These are phyloP conservation scores for Nakazawaea ambrosiae DNA, from an alignment of 805 yeast species.

Conservation along the genomic window DNA sequence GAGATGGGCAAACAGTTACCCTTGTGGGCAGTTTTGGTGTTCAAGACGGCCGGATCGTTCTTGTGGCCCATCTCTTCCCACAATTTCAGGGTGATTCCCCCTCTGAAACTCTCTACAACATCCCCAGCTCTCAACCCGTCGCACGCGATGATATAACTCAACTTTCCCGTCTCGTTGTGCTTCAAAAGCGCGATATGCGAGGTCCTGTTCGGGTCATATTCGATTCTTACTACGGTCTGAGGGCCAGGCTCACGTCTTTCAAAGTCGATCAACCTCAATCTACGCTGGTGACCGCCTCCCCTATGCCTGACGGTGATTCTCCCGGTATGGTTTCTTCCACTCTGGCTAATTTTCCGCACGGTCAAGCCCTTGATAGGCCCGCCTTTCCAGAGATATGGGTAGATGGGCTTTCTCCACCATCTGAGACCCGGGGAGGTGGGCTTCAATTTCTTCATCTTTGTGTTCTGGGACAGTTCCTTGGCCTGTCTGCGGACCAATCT, in stretches of 20 bases:
- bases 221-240: conserved; percentile 80
- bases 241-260: conserved; percentile 60
- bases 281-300: conserved; percentile 94
- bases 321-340: conserved; percentile 90
- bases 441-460: conserved; percentile 65
- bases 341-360: conserved; percentile 56
- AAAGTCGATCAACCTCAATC: conserved; percentile 79
- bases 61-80: conserved; percentile 83
- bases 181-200: conserved; percentile 86
- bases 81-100: conserved; percentile 76
- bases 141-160: conserved; percentile 81
- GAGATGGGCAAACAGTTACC: conserved; percentile 92
- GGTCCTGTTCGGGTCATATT: conserved; percentile 91
- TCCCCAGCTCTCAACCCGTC: conserved; percentile 94
- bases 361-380: conserved; percentile 75
- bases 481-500: conserved; percentile 63
- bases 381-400: conserved; percentile 82
- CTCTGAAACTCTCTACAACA: conserved; percentile 77
- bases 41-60: conserved; percentile 84
- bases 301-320: conserved; percentile 86
- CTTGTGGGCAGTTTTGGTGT: conserved; percentile 79
- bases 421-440: conserved; percentile 83
- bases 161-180: conserved; percentile 51
- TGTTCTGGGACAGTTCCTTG: conserved; percentile 62
- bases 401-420: conserved; percentile 84